Base-by-base conservation (phyloP, 257 asterid species). In the Lycium barbarum region DNA sequence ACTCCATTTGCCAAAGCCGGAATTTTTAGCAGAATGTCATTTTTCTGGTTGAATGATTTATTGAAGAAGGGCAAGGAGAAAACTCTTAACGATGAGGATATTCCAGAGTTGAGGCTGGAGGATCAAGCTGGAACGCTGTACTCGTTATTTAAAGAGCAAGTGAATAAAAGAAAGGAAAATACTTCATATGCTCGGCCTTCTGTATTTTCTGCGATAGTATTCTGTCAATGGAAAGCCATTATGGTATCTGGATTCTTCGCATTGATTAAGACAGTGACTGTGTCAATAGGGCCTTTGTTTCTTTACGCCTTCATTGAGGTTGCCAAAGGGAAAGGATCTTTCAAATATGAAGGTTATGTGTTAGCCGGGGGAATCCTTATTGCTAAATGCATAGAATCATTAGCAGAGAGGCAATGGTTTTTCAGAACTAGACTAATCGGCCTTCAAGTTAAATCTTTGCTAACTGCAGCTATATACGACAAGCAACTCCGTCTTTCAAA, bases 361-460 rank as follows among this genome's bases (percentile, higher is more conserved):
- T 61, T 88, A 33, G 82, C 86, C 0, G 79, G 38, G 40, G 87
- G 85, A 10, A 87, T 88, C 55, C 84, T 90, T 61, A 36, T 86
- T 7, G 82, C 84, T 9, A 90, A 90, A 85, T 72, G 81, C 71
- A 6, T 88, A 70, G 92, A 90, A 88, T 88, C 92, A 36, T 54
- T 88, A 2, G 83, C 90, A n/a, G 87, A 88, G 55, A 84, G 91
- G 72, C 92, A 90, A 35, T 90, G 91, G 91, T 86, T 49, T 58
- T 90, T 90, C 61, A 70, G 86, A 40, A 85, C 88, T 58, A 80
- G 88, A 65, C 7, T 90, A 62, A 88, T 88, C 11, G 91, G 90
- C 3, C 87, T 88, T 13, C 86, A 86, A 67, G 33, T 90, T 6
- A 86, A 72, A 66, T 86, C 92, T 35, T 18, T 83, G 26, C 79